Conservation (phyloP, 306 rosid genomes). For the Lotus japonicus region DNA sequence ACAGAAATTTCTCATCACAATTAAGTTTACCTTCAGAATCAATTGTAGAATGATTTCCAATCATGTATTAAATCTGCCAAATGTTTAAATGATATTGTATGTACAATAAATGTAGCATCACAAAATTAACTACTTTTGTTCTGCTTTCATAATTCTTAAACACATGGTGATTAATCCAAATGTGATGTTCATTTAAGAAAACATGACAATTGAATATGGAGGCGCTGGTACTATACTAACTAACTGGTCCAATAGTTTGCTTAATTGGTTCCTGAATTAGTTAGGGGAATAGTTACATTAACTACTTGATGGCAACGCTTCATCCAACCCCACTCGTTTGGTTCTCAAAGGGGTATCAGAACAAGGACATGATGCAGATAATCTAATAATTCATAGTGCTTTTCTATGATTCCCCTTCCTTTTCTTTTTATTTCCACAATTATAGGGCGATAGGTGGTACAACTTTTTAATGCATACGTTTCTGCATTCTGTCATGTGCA, state of each 20-base stretch:
- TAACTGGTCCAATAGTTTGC: neutral
- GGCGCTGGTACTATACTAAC: neutral
- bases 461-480: slow-evolving; percentile 5
- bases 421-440: slow-evolving; percentile 29
- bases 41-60: too few relatives aligned
- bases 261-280: slow-evolving; percentile 18
- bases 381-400: slow-evolving; percentile 8
- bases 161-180: slow-evolving; percentile 1
- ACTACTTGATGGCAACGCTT: slow-evolving; percentile 14
- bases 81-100: too few relatives aligned
- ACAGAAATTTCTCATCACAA: too few relatives aligned
- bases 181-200: neutral
- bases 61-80: too few relatives aligned
- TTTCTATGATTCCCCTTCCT: neutral
- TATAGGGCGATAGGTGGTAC: slow-evolving; percentile 28
- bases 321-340: slow-evolving; percentile 10
- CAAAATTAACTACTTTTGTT: neutral
- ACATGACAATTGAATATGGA: neutral
- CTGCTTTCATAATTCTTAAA: neutral
- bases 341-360: slow-evolving; percentile 21
- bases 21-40: too few relatives aligned
- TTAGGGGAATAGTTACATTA: slow-evolving; percentile 9
- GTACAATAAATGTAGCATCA: neutral
- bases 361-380: slow-evolving; percentile 22
- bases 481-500: slow-evolving; percentile 33